Evolutionary conservation across 2,329 filamentous ascomycete species (phyloP).

Genomic region (Colletotrichum noveboracense): DNA sequence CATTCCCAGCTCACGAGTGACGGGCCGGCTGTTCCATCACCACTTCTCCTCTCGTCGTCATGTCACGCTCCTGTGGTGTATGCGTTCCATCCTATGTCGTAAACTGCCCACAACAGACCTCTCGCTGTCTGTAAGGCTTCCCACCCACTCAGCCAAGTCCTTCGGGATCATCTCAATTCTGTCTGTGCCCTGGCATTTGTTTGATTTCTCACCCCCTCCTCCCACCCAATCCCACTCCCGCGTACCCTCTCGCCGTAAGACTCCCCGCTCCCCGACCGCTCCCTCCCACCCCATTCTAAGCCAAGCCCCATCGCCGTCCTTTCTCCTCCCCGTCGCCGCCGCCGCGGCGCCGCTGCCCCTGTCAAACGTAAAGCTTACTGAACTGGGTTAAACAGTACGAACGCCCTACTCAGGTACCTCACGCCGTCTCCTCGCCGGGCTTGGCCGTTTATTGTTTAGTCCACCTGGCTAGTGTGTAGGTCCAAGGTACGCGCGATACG

Average conservation of each 20-base stretch:
- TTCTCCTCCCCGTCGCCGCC: conserved; percentile 7
- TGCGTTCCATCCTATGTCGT: not conserved
- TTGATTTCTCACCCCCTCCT: not conserved
- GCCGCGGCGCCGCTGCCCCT: conserved; percentile 14
- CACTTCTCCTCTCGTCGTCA: not conserved
- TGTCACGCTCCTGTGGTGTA: not conserved
- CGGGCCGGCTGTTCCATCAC: not conserved
- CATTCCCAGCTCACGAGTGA: not conserved
- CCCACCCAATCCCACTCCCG: not conserved
- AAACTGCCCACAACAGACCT: not conserved
- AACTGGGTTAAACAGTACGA: conserved; percentile 9
- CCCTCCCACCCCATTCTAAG: not conserved
- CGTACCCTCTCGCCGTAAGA: not conserved
- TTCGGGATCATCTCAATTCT: conserved; percentile 11
- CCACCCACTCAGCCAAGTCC: not conserved
- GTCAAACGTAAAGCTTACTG: conserved; percentile 18
- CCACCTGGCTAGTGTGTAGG: conserved; percentile 1
- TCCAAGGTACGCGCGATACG: conserved; percentile 12
- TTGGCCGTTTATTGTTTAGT: conserved; percentile 5
- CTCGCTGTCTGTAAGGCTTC: not conserved
- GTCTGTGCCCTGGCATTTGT: conserved; percentile 8
- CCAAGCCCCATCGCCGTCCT: conserved; percentile 3
- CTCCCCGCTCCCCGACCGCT: conserved; percentile 4
- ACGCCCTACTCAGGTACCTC: conserved; percentile 14
- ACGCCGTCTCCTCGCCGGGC: conserved; percentile 8